Conservation (phyloP, 2,329 filamentous ascomycete genomes). For the Venturia oleaginea region DNA sequence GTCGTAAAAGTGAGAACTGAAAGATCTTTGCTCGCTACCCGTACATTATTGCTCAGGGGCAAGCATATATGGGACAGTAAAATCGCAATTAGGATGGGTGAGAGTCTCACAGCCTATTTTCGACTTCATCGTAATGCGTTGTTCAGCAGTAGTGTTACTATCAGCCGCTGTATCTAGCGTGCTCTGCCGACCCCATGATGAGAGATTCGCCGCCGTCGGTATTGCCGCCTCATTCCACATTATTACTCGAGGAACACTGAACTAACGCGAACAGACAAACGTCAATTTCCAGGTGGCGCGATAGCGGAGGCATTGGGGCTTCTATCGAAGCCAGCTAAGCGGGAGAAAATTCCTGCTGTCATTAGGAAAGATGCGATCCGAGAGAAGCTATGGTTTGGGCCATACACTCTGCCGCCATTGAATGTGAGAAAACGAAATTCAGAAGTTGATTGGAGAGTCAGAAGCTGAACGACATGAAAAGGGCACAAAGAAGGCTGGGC, state of each 20-base stretch:
- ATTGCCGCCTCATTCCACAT: not conserved
- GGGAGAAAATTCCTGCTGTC: not conserved
- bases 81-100: not conserved
- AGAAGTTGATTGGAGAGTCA: not conserved
- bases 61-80: not conserved
- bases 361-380: slow-evolving; percentile 7
- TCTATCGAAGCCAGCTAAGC: not conserved
- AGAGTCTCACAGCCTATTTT: no score
- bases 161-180: not conserved
- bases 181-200: not conserved
- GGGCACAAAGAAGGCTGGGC: not conserved
- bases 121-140: not conserved
- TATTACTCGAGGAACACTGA: not conserved
- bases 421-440: not conserved
- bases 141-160: not conserved
- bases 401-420: slow-evolving; percentile 6
- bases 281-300: not conserved
- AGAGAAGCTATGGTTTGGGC: slow-evolving; percentile 9
- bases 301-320: not conserved
- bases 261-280: not conserved
- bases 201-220: not conserved
- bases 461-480: not conserved
- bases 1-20: not conserved
- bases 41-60: not conserved
- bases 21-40: not conserved